Evolutionary conservation across 1,284 basidiomycete species (phyloP), one percentile per base, ranked within the genome.

Genomic region (Microbotryum lychnidis-dioicae): DNA sequence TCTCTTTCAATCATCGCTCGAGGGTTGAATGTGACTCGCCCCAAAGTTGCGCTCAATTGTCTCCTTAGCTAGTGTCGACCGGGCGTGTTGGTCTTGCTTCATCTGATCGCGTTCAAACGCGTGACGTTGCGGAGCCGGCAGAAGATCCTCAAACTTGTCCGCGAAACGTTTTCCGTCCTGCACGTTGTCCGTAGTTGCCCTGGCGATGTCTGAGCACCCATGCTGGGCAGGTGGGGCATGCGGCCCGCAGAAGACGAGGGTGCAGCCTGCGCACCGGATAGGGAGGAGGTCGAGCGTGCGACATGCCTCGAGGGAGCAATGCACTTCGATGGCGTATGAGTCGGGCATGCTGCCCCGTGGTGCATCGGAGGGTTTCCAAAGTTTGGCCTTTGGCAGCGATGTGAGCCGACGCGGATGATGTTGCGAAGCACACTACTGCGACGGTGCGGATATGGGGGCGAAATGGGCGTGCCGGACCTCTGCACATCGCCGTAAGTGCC

Each of bases 81-180:
- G 25, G n/a, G 25, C 12, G 20, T 31, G 18, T 14, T 29, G n/a
- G n/a, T 25, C n/a, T 2, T 53, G 21, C 33, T 53, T 9, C 27
- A 29, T 16, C 23, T 25, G 27, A 31, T 31, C 51, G 10, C 51
- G 23, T 25, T 33, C 51, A 14, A 53, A 33, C 23, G 51, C 51
- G n/a, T n/a, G n/a, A 14, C 29, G 51, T 33, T 53, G 25, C 25
- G 51, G 51, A n/a, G 3, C 51, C 21, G 51, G 51, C 51, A 53
- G 31, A 20, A 53, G n/a, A 31, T 53, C 51, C 25, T 53, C 33
- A 10, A 53, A 53, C 51, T 33, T 53, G 51, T 33, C 27, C 48
- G 20, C 48, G 20, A 50, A 23, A 20, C 23, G n/a, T n/a, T 33
- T 25, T 1, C n/a, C 12, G 25, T 53, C 23, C n/a, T 53, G n/a